These are phyloP conservation scores for Penicillium glabrum DNA, from an alignment of 2,329 filamentous ascomycete genomes.

Conservation along the genomic window DNA sequence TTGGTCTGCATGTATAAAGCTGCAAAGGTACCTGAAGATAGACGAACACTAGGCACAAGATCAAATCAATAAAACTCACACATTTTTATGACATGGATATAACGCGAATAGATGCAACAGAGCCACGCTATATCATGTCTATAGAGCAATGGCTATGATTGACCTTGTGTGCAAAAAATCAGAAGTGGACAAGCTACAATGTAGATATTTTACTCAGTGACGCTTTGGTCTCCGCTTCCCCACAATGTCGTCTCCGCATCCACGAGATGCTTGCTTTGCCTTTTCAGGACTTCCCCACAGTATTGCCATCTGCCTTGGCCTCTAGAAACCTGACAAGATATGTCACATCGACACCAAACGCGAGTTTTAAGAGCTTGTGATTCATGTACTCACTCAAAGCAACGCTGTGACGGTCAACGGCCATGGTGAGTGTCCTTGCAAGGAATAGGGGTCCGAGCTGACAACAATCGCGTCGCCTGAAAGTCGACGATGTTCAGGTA, in stretches of 20 bases:
- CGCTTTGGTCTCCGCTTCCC: constrained; percentile 7
- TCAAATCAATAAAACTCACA: no score
- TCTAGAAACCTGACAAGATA: not conserved
- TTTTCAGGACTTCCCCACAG: not conserved
- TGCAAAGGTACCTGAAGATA: no score
- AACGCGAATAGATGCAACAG: no score
- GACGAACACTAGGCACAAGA: no score
- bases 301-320: not conserved
- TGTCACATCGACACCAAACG: constrained; percentile 6
- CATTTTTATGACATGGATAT: no score
- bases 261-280: not conserved
- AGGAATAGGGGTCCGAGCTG: not conserved
- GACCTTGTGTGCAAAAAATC: no score
- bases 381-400: constrained; percentile 42
- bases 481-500: constrained; percentile 25
- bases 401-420: constrained; percentile 45
- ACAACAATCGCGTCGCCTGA: constrained; percentile 1
- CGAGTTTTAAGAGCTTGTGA: constrained; percentile 36
- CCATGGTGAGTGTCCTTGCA: constrained; percentile 38
- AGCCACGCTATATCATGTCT: no score
- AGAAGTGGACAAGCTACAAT: no score
- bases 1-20: no score
- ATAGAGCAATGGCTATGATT: no score
- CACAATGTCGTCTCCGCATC: constrained; percentile 13
- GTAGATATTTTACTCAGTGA: no score